A percentile compares a stretch with the other conserved stretches of the same genome.
Conservation (phyloP, 2,329 filamentous ascomycete species). For the Dactylellina drechsleri region DNA sequence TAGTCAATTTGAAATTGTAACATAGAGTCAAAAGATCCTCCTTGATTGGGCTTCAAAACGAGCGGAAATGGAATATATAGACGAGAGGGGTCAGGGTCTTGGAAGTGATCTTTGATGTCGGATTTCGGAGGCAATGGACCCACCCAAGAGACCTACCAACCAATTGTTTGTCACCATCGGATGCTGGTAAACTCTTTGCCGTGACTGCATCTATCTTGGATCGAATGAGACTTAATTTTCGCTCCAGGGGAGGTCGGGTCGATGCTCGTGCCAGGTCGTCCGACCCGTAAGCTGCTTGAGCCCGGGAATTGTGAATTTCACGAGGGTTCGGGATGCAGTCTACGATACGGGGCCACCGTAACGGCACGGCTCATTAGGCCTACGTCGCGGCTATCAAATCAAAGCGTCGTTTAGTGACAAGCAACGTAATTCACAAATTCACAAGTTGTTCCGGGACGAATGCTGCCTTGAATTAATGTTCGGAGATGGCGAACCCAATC, state of each 20-base stretch:
- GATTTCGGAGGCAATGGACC: constrained; percentile 20
- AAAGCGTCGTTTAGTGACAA: too few relatives aligned
- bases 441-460: too few relatives aligned
- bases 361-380: too few relatives aligned
- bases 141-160: constrained; percentile 34
- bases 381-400: too few relatives aligned
- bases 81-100: constrained; percentile 41
- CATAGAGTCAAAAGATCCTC: constrained; percentile 9
- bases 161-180: constrained; percentile 35
- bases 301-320: constrained; percentile 4
- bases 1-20: constrained; percentile 45
- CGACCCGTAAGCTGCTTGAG: constrained; percentile 4
- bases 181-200: constrained; percentile 36
- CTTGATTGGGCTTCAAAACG: constrained; percentile 13
- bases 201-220: constrained; percentile 15
- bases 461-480: too few relatives aligned
- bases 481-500: too few relatives aligned
- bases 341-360: too few relatives aligned
- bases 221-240: background rate
- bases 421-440: too few relatives aligned
- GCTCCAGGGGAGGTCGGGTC: constrained; percentile 7
- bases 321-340: background rate
- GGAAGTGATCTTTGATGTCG: constrained; percentile 31
- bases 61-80: constrained; percentile 49
- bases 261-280: constrained; percentile 9